These are phyloP conservation scores for Mycena floridula DNA, from an alignment of 768 basidiomycete species.

Conservation along the genomic window DNA sequence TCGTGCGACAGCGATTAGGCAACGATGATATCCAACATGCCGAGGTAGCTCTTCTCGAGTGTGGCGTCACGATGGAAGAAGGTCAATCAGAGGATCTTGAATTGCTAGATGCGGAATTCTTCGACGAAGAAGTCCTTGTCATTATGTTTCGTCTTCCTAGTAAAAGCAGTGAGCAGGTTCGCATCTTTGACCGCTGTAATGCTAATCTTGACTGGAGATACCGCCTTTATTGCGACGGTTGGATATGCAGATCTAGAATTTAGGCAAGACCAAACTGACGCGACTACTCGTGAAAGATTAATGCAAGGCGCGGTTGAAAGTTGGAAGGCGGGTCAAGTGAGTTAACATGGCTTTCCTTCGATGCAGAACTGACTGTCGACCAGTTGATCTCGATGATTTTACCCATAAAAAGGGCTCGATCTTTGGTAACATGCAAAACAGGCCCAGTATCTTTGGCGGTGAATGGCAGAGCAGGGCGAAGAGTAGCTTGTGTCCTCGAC, in stretches of 20 bases:
- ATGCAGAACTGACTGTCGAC: not conserved
- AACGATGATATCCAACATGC: slow-evolving; percentile 29
- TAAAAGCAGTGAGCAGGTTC: too few relatives aligned
- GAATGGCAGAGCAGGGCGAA: slow-evolving; percentile 69
- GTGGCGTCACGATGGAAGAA: slow-evolving; percentile 37
- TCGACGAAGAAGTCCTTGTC: slow-evolving; percentile 68
- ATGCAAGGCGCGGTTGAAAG: slow-evolving; percentile 48
- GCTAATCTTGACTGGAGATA: slow-evolving; percentile 40
- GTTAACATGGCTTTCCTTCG: slow-evolving; percentile 9
- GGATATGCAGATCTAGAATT: too few relatives aligned
- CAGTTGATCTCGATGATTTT: slow-evolving; percentile 35
- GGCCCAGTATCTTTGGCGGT: slow-evolving; percentile 57
- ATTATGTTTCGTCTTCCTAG: slow-evolving; percentile 52
- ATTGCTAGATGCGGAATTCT: slow-evolving; percentile 67
- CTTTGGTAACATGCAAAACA: slow-evolving; percentile 43
- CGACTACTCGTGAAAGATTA: slow-evolving; percentile 64
- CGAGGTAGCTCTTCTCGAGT: slow-evolving; percentile 50
- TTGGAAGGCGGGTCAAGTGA: slow-evolving; percentile 62
- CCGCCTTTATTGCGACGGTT: slow-evolving; percentile 59
- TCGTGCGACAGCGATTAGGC: slow-evolving; percentile 48
- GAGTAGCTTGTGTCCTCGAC: slow-evolving; percentile 73
- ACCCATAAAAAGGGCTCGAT: slow-evolving; percentile 52
- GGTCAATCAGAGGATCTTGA: slow-evolving; percentile 33
- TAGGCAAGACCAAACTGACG: slow-evolving; percentile 40
- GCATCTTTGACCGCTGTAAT: too few relatives aligned